These are phyloP conservation scores for Aciculosporium take DNA, from an alignment of 2,329 filamentous ascomycete species.

Conservation along the genomic window DNA sequence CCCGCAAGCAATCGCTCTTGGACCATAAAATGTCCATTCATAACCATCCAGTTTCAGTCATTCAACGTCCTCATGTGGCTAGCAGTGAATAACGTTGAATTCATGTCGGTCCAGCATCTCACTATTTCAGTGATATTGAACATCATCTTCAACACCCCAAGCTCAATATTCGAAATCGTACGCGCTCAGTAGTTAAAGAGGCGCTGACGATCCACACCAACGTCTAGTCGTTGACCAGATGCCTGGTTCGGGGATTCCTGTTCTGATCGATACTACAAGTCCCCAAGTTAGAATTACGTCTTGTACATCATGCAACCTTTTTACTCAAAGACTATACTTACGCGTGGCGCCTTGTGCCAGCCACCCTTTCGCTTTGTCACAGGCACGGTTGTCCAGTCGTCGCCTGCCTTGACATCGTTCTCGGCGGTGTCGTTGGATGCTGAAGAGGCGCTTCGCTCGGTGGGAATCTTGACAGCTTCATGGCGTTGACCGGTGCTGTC, in stretches of 20 bases:
- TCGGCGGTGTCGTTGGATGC: conserved; percentile 1
- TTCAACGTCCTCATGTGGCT: too few relatives aligned
- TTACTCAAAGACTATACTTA: conserved; percentile 3
- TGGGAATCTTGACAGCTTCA: conserved; percentile 11
- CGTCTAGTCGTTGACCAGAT: conserved; percentile 7
- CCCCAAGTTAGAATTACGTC: neutral
- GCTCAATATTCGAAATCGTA: conserved; percentile 10
- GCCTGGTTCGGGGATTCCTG: neutral
- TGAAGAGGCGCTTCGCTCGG: conserved; percentile 7
- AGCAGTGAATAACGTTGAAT: too few relatives aligned
- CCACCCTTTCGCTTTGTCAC: conserved; percentile 6
- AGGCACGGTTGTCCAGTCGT: neutral
- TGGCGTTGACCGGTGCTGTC: conserved; percentile 14
- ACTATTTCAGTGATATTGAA: too few relatives aligned
- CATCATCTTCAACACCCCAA: neutral
- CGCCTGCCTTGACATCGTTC: neutral
- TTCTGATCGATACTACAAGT: neutral
- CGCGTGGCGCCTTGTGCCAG: conserved; percentile 13
- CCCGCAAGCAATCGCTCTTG: too few relatives aligned
- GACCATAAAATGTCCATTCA: too few relatives aligned
- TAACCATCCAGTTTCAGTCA: too few relatives aligned
- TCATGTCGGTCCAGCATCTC: too few relatives aligned
- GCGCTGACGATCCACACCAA: conserved; percentile 9
- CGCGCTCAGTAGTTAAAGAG: conserved; percentile 12
- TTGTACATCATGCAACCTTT: neutral